Percentiles rank a stretch among this genome's conserved stretches.
These are phyloP conservation scores for Neurospora sp. DNA, from an alignment of 2,329 filamentous ascomycete species.

Conservation along the genomic window DNA sequence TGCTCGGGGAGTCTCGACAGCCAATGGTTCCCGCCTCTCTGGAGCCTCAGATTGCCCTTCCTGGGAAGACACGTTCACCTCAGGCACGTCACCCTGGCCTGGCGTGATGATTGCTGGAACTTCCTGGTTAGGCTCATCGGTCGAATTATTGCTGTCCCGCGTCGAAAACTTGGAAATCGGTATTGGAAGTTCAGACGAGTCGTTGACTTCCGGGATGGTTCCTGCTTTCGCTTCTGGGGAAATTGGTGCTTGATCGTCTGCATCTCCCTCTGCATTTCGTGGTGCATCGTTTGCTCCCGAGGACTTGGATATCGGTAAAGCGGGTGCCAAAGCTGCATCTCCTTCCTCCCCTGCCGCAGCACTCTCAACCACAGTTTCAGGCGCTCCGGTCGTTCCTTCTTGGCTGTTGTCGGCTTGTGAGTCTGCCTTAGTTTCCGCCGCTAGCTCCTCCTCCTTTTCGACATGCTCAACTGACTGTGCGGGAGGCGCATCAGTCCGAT, in stretches of 20 bases:
- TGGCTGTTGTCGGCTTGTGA: neutral
- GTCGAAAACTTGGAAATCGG: slow-evolving; percentile 36
- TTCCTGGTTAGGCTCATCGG: slow-evolving; percentile 12
- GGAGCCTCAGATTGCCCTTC: slow-evolving; percentile 11
- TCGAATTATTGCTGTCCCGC: slow-evolving; percentile 23
- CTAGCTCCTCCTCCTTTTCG: slow-evolving; percentile 5
- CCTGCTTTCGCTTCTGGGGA: neutral
- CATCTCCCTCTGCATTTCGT: slow-evolving; percentile 5
- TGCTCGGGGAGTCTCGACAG: slow-evolving; percentile 21
- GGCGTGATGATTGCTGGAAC: slow-evolving; percentile 10
- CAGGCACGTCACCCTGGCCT: neutral
- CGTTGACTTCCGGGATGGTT: neutral
- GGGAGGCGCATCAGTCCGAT: neutral
- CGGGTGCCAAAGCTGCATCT: neutral
- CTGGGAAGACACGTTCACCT: slow-evolving; percentile 10
- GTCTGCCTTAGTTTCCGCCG: neutral
- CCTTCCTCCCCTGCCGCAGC: neutral
- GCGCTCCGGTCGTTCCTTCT: slow-evolving; percentile 2
- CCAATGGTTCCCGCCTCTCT: slow-evolving; percentile 18
- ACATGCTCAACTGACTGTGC: neutral
- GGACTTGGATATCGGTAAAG: slow-evolving; percentile 20
- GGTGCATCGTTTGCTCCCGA: slow-evolving; percentile 8
- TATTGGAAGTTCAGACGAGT: slow-evolving; percentile 18
- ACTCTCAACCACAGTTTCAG: slow-evolving; percentile 5
- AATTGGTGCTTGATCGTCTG: neutral